Evolutionary conservation across 1,139 yeast species (phyloP), one percentile per base, ranked within the genome.

Genomic region (Wickerhamiella pararugosa): DNA sequence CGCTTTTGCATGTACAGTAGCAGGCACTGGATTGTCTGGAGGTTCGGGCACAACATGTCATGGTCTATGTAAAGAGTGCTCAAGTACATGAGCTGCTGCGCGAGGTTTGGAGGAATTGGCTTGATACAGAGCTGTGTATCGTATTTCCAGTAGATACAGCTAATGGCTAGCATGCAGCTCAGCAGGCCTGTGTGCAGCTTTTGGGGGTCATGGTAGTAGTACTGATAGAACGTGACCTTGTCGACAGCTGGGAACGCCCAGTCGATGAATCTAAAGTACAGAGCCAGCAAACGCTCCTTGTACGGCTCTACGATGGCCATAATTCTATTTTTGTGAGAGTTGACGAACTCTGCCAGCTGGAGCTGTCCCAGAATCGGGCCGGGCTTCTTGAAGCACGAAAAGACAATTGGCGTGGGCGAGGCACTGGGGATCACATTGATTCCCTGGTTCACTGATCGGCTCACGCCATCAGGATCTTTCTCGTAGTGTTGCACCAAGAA

Each of bases 1-100:
- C 64, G 53, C 39, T 53, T 52, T 46, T 61, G 65, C 11, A 57
- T 45, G 26, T 57, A 60, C 11, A 62, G 54, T 30, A 64, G 56
- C 40, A 65, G 57, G 35, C 66, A 67, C 36, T 69, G 67, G 60
- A 64, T 62, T 21, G 75, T 63, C 36, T 63, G 62, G 33, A 69
- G 53, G 39, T 66, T 63, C 25, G 72, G 65, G 32, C 57, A 58
- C 31, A 51, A 48, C 29, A 57, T 45, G 33, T 61, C 63, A 7
- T 62, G 52, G 21, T 60, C 60, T 5, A 61, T 54, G 3, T 60
- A 55, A n/a, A 49, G 47, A 5, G 50, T 48, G 39, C 63, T 57
- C 40, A 58, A 57, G 6, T 49, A 49, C 52, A 57, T 61, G 9
- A 61, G 47, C 29, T 55, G 52, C 21, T 50, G 51, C 9, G 54